Base-by-base conservation (phyloP, 148 eudicot genomes). In the Persicaria maculosa region DNA sequence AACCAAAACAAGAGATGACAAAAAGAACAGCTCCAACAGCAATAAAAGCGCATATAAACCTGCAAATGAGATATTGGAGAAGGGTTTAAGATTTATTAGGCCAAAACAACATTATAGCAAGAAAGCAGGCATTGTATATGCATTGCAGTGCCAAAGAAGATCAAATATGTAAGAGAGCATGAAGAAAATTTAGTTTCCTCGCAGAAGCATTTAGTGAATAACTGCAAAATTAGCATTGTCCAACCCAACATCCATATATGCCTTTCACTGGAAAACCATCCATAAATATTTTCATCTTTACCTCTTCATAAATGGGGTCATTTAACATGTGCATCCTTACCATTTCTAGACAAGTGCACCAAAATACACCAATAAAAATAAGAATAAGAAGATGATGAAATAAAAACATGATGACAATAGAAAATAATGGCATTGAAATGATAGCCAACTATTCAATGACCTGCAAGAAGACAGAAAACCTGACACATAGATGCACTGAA, bases 1-100 rank as follows among this genome's bases (percentile, higher is more conserved):
- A 95, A 69, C 98, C 98, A 78, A 82, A 88, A 80, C 97, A 94
- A 52, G 97, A 87, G 82, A 94, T 76, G 62, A 91, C 72, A 77
- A 91, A 87, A 74, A 94, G 86, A 77, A 85, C 74, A 52, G 47
- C 85, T 43, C 97, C 97, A 76, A 85, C 83, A 54, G 88, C 96
- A 68, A 81, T 81, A 85, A 91, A 94, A n/a, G 90, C 74, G 81
- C 84, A 91, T 74, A 94, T 81, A 84, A 94, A 94, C 98, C 98
- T 94, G 96, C 85, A 82, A 69, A 36, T 12, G 31, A 57, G 9
- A 57, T 12, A 16, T 72, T 58, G 74, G 25, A 45, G 44, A 71
- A 72, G 8, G 72, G 31, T n/a, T 22, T 74, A 8, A 59, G 45
- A 25, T 46, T 15, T 50, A 62, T 61, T 31, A 52, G 47, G 9